Evolutionary conservation across 2,329 filamentous ascomycete genomes (phyloP), one percentile per base, ranked within the genome.

Genomic region (Talaromyces sp.): DNA sequence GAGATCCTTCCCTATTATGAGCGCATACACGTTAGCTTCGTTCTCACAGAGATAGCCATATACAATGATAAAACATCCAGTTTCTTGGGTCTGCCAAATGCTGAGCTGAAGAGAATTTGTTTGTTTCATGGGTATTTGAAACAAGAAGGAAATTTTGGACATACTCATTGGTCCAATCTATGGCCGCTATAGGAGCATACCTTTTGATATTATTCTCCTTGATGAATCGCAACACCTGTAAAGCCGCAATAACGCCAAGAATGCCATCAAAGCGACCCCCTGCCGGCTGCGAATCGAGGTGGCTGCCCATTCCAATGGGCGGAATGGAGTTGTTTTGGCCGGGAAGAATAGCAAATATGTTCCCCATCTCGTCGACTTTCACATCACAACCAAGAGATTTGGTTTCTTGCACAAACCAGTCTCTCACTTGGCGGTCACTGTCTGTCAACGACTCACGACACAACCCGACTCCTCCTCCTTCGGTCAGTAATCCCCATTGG

Each of bases 311-410:
- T 68, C 87, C 91, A 1, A 88, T 90, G 0, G 90, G 84, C 8
- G 86, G 82, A 2, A 85, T 85, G 19, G 34, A 31, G 22, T 34
- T 56, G 29, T 56, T 66, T 60, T 78, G 77, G 1, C 91, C 91
- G 2, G 87, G 85, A 1, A 89, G 84, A 3, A 91, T 82, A 1
- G 91, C 90, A 73, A 94, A 94, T 67, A 90, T 90, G 70, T 94
- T 95, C 25, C 91, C 91, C 86, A 92, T 91, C 15, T 84, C 79
- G 72, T 93, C 90, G 1, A 90, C 75, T 0, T 82, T 85, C 1
- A 89, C 80, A 2, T 81, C 79, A 71, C 90, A 92, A 1, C 88
- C 89, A 0, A 91, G 77, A 0, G 79, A 79, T 69, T 84, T 73
- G 0, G 85, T 85, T 0, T 86, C 86, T 3, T 84, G 72, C 0